A percentile compares a stretch with the other conserved stretches of the same genome.
Evolutionary conservation across 2,329 filamentous ascomycete genomes (phyloP).

Genomic region (Aureobasidium sp.): DNA sequence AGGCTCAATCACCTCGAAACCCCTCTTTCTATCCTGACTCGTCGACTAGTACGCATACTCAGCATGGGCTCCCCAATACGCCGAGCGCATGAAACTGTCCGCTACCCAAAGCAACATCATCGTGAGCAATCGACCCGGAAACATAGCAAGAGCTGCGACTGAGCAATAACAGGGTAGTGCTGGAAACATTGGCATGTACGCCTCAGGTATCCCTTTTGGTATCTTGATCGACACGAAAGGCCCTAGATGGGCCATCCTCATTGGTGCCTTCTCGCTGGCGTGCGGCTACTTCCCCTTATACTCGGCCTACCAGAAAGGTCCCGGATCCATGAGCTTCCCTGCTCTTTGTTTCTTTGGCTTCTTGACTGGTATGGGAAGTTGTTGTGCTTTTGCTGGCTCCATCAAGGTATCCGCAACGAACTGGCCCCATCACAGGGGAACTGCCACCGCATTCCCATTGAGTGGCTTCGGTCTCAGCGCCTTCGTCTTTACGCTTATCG

Average conservation of each 20-base stretch:
- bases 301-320: slow-evolving; percentile 62
- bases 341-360: slow-evolving; percentile 75
- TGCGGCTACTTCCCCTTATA: slow-evolving; percentile 82
- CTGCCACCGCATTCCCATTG: slow-evolving; percentile 86
- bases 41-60: slow-evolving; percentile 81
- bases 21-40: slow-evolving; percentile 12
- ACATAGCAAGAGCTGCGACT: slow-evolving; percentile 15
- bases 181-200: slow-evolving; percentile 91
- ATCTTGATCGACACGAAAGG: slow-evolving; percentile 78
- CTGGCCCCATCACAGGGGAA: slow-evolving; percentile 84
- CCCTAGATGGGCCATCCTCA: slow-evolving; percentile 66
- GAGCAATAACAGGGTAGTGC: slow-evolving; percentile 43
- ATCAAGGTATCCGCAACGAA: slow-evolving; percentile 82
- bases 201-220: slow-evolving; percentile 78
- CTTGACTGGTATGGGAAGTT: slow-evolving; percentile 79
- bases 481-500: slow-evolving; percentile 85
- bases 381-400: slow-evolving; percentile 78
- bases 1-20: neutral
- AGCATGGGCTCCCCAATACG: slow-evolving; percentile 94
- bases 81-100: slow-evolving; percentile 73
- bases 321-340: slow-evolving; percentile 46
- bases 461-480: slow-evolving; percentile 91
- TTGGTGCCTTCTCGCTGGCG: slow-evolving; percentile 65
- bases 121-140: slow-evolving; percentile 38
- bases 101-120: slow-evolving; percentile 93